Base-by-base conservation (phyloP, 805 yeast species). In the Blastobotrys attinorum region DNA sequence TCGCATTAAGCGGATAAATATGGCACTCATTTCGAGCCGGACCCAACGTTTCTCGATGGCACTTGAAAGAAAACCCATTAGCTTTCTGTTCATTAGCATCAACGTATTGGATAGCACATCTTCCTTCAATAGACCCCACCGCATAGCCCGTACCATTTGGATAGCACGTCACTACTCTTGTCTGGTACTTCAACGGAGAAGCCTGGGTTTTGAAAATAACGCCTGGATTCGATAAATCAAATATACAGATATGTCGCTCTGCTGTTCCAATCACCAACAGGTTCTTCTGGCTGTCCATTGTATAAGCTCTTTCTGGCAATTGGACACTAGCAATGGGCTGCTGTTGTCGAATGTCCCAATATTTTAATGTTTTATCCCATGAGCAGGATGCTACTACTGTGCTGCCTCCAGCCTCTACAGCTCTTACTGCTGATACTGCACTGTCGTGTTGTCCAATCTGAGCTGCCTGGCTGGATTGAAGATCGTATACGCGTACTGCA, bases 141-240 rank as follows among this genome's bases (percentile, higher is more conserved):
- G 96, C 96, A 64, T 75, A 92, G 7, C 97, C 97, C 56, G 84
- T 81, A 10, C 95, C 97, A 50, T 78, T 81, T n/a, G 89, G 89
- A 62, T 81, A 86, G 60, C 97, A 90, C 11, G 83, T 68, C 1
- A 92, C 71, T 1, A 82, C 67, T 50, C 96, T 72, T 0, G 96
- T 88, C 68, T 89, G 97, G 77, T 81, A 81, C 66, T 88, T 87
- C 55, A 92, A 71, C 13, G 96, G 95, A 16, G 94, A 81, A 62
- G 71, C 70, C 35, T 72, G 59, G 43, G 76, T 76, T 59, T 84
- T 85, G 67, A 84, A 88, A 37, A 90, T 82, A 45, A 74, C 75
- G 47, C 82, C 84, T 2, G 98, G 98, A 54, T 82, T 82, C 31
- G 56, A 51, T 58, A 92, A 68, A 60, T 92, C 86, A 47, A 92